Base-by-base conservation (phyloP, 805 yeast genomes). In the Ogataea methylovora region DNA sequence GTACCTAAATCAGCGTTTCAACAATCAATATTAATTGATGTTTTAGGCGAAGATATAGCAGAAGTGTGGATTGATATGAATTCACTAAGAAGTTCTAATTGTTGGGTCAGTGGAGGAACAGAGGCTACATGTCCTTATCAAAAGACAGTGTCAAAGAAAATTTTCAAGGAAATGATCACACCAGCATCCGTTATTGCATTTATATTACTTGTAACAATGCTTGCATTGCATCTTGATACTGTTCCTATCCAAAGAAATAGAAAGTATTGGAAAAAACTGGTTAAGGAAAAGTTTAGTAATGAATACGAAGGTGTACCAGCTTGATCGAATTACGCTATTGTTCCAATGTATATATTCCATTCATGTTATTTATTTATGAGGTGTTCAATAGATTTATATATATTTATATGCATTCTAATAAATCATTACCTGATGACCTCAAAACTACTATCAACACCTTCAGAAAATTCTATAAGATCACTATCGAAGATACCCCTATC, bases 241-340 rank as follows among this genome's bases (percentile, higher is more conserved):
- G 70, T 76, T 8, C 94, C 96, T 2, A 70, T 87, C 15, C 84
- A 77, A 44, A 73, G 72, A 36, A 82, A 80, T 49, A 67, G 84
- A 43, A 77, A 71, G 39, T 67, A 76, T 39, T 78, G 90, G 79
- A 73, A 70, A 45, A 69, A 65, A 33, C 51, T 79, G 7, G 55
- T 71, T 24, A 73, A 73, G 32, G 73, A 74, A 42, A 68, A 68
- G 38, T 63, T 77, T 22, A 73, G 74, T 41, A 60, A 74, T 32
- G 92, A 83, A 38, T 77, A 73, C 44, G 95, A 88, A 54, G 96
- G 96, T 4, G 90, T 85, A 8, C 95, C 97, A 10, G 74, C 86
- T 3, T 86, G 23, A 30, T 16, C 8, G 5, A 13, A 6, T 24
- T 24, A 8, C 7, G 17, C 12, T 13, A 4, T 24, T 5, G 4